Evolutionary conservation across 768 basidiomycete species (phyloP).

Genomic region (Russula dissimulans): DNA sequence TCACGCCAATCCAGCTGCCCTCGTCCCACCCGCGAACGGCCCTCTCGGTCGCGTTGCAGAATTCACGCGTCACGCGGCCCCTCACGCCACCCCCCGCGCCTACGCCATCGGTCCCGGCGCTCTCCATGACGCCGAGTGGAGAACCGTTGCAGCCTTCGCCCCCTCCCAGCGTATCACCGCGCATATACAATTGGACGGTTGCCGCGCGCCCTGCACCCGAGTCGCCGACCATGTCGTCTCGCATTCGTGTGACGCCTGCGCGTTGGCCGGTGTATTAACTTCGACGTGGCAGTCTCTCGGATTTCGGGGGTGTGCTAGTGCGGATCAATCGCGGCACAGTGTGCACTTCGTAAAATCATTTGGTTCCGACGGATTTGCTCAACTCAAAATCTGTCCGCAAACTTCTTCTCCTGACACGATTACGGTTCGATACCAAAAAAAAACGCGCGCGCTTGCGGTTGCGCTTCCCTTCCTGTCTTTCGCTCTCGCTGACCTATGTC

Average conservation of each 20-base stretch:
- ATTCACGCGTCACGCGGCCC: background rate
- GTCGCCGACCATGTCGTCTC: constrained; percentile 9
- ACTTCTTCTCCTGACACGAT: background rate
- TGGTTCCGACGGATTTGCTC: background rate
- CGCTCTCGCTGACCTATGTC: constrained; percentile 1
- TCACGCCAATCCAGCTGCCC: constrained; percentile 18
- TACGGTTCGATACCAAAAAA: constrained; percentile 11
- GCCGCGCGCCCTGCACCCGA: constrained; percentile 1
- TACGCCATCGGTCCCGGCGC: background rate
- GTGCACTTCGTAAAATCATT: background rate
- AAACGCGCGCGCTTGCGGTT: background rate
- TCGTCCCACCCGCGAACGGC: constrained; percentile 7
- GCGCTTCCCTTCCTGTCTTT: background rate
- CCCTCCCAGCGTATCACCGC: constrained; percentile 19
- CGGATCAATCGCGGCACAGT: background rate
- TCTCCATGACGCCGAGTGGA: background rate
- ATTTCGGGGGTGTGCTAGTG: background rate
- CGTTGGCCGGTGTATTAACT: constrained; percentile 14
- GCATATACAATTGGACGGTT: constrained; percentile 13
- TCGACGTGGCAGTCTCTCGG: background rate
- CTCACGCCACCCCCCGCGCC: constrained; percentile 3
- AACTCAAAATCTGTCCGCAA: background rate
- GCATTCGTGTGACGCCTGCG: constrained; percentile 3
- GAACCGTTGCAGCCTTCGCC: constrained; percentile 12
- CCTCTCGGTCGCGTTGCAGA: background rate